These are phyloP conservation scores for Neopestalotiopsis rosae DNA, from an alignment of 2,329 filamentous ascomycete genomes.

Conservation along the genomic window DNA sequence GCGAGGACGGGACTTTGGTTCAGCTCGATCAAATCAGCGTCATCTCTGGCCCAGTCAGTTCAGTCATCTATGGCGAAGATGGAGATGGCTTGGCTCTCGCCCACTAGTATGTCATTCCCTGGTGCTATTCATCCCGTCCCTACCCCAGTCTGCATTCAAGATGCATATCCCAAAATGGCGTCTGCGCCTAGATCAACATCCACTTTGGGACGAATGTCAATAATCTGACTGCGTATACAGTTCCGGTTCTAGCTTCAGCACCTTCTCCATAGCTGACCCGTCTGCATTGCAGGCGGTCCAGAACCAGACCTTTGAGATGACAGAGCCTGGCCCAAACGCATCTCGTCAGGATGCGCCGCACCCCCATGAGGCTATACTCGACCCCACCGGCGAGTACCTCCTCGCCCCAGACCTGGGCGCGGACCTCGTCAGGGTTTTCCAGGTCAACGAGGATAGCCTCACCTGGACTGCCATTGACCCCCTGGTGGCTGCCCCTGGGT, in stretches of 20 bases:
- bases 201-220: slow-evolving; percentile 20
- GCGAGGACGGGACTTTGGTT: slow-evolving; percentile 43
- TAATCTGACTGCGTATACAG: slow-evolving; percentile 30
- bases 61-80: slow-evolving; percentile 48
- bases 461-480: slow-evolving; percentile 44
- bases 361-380: slow-evolving; percentile 21
- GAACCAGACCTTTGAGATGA: slow-evolving; percentile 20
- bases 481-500: slow-evolving; percentile 52
- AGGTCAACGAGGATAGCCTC: slow-evolving; percentile 54
- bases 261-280: slow-evolving; percentile 17
- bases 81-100: slow-evolving; percentile 47
- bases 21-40: slow-evolving; percentile 42
- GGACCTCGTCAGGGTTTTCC: slow-evolving; percentile 64
- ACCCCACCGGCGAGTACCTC: slow-evolving; percentile 19
- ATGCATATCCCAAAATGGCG: not conserved
- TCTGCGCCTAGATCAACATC: slow-evolving; percentile 23
- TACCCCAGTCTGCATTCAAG: not conserved
- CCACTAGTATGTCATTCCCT: slow-evolving; percentile 47
- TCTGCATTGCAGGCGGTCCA: slow-evolving; percentile 15
- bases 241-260: slow-evolving; percentile 30
- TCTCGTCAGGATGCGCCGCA: slow-evolving; percentile 20
- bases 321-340: slow-evolving; percentile 18
- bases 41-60: slow-evolving; percentile 49
- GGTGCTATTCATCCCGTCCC: not conserved
- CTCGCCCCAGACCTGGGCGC: slow-evolving; percentile 34